Base-by-base conservation (phyloP, 2,329 filamentous ascomycete species). In the Paecilomyces niveus region DNA sequence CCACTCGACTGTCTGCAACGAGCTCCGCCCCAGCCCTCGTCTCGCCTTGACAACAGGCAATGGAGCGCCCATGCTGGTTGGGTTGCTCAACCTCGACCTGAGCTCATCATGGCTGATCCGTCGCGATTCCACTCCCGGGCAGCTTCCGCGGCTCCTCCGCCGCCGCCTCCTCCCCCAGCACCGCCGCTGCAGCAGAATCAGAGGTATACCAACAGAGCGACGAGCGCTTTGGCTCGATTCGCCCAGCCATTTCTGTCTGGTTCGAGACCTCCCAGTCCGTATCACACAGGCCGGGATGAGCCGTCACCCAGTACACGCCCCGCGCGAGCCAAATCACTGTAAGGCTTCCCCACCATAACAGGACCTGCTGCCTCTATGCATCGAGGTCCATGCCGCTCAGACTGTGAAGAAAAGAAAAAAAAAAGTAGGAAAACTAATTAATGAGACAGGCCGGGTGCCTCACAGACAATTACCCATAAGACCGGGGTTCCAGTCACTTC, bases 401-500 rank as follows among this genome's bases (percentile, higher is more conserved):
- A 29, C 4, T 7, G 7, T 29, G 26, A 29, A 29, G 26, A 7
- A 7, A 7, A 7, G 26, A 29, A 29, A 4, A 7, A 7, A 7
- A 7, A 45, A 45, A n/a, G 15, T 9, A 18, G n/a, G 15, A 9
- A 45, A 45, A 49, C 64, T 67, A 63, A 66, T 64, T 52, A 61
- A 55, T 57, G 35, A 57, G 57, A 58, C 61, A 80, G 77, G 59
- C 74, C 78, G 52, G 76, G 76, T 59, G 76, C 76, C 58, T 81
- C 80, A 50, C 81, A 82, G 66, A 82, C 84, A 64, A 78, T 84
- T 59, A 82, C 80, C 66, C 83, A 87, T 71, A 82, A 81, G 65
- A 87, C 85, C n/a, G 84, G 84, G 53, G 80, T 87, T 56, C 81
- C 84, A 61, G 86, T 88, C 65, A 74, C 81, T 51, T 82, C 85